Percentiles rank a stretch among this genome's conserved stretches.
These are phyloP conservation scores for Sphaerobolus stellatus DNA, from an alignment of 1,284 basidiomycete species.

Conservation along the genomic window DNA sequence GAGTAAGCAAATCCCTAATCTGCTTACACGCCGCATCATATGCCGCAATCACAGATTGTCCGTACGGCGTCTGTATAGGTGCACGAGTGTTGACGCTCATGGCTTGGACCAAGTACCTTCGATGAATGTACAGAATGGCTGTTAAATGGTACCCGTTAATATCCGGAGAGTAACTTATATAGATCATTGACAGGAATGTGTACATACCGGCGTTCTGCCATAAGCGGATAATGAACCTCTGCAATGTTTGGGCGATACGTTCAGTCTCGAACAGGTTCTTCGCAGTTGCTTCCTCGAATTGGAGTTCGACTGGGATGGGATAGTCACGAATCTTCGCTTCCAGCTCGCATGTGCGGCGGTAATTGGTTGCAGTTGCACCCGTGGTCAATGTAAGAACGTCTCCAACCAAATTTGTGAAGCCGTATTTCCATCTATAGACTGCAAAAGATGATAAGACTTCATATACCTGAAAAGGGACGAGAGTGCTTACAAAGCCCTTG, in stretches of 20 bases:
- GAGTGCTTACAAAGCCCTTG: slow-evolving; percentile 4
- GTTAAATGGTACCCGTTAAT: not conserved
- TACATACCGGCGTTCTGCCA: slow-evolving; percentile 13
- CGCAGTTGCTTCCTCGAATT: not conserved
- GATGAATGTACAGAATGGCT: slow-evolving; percentile 13
- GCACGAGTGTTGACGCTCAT: not conserved
- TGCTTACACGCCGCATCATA: slow-evolving; percentile 6
- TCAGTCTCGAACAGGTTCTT: not conserved
- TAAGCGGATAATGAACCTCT: slow-evolving; percentile 8
- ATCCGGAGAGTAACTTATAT: too few relatives aligned
- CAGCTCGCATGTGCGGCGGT: slow-evolving; percentile 3
- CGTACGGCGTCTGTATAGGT: not conserved
- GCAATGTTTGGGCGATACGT: slow-evolving; percentile 2
- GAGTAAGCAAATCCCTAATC: slow-evolving; percentile 2
- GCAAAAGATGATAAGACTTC: not conserved
- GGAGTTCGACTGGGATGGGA: slow-evolving; percentile 6
- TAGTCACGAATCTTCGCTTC: slow-evolving; percentile 12
- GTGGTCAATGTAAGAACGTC: slow-evolving; percentile 11
- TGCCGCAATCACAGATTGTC: slow-evolving; percentile 1
- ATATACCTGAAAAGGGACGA: not conserved
- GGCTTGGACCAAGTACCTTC: slow-evolving; percentile 11
- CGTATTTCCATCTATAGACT: slow-evolving; percentile 11
- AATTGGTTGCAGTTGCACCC: slow-evolving; percentile 7
- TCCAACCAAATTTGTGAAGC: slow-evolving; percentile 10
- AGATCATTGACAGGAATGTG: not conserved